Base-by-base conservation (phyloP, 1,139 yeast species). In the Arxiozyma slooffiae region DNA sequence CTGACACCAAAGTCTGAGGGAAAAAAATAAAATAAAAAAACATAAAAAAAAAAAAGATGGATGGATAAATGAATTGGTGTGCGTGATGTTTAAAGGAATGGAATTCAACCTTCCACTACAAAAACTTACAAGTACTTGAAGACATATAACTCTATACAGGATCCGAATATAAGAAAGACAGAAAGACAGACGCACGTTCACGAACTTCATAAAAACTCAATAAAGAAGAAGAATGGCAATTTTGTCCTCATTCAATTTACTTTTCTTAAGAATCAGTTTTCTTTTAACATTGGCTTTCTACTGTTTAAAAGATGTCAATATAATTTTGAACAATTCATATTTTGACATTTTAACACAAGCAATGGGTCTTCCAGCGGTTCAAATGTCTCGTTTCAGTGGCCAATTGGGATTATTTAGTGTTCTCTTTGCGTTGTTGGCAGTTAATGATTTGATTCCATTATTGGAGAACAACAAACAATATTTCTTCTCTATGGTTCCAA, bases 401-500 rank as follows among this genome's bases (percentile, higher is more conserved):
- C 71, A 79, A 46, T 67, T 77, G 52, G 85, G 87, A 2, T 48
- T 78, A 3, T 59, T 79, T 39, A 73, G 80, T 1, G 52, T 80
- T 7, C 57, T 78, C 4, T 66, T 82, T 40, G 66, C 68, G 0
- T 56, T 75, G 1, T 57, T 73, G 43, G 79, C 80, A 0, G 17
- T 81, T 4, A 61, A 72, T 26, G 94, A 84, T 61, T 62, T 82
- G 52, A 69, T 81, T 17, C 85, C 88, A 7, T 64, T 81, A 38
- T 51, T 80, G 46, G 83, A 81, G 34, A 76, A 74, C 41, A 83
- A 83, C 55, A 53, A 50, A 26, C 67, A 67, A 17, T 81, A 78
- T 64, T 84, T 87, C 60, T 86, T 83, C 60, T 72, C 82, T 7
- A 66, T 82, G 17, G 82, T 86, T 3, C 95, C 96, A 8, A 59